phyloP scores from a whole-genome alignment of 208 protist species.

The Kentomonas sorsogonicus region DNA sequence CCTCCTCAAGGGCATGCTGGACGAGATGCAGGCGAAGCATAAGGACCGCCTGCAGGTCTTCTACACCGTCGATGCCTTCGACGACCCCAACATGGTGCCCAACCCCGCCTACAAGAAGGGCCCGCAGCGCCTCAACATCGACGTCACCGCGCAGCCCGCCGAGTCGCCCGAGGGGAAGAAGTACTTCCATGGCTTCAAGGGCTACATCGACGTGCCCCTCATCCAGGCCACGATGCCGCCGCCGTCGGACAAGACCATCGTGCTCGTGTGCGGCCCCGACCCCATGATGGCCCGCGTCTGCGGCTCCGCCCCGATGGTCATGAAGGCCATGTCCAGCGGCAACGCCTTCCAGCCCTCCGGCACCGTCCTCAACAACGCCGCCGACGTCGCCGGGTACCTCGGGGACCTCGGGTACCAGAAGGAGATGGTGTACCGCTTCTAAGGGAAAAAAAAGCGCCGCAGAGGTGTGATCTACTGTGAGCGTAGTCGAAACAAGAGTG shows the following conservation, averaged over 20 bases:
- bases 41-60: conserved; percentile 77
- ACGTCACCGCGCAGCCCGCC: conserved; percentile 29
- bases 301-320: conserved; percentile 44
- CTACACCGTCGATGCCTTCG: conserved; percentile 80
- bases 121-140: conserved; percentile 22
- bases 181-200: conserved; percentile 73
- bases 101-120: conserved; percentile 41
- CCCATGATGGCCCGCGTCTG: conserved; percentile 76
- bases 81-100: conserved; percentile 37
- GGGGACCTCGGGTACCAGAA: conserved; percentile 68
- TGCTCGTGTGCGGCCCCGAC: conserved; percentile 87
- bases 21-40: conserved; percentile 51
- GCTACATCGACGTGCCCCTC: conserved; percentile 69
- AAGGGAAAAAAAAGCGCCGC: conserved; percentile 8
- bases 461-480: too few relatives aligned
- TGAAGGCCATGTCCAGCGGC: conserved; percentile 70
- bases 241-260: conserved; percentile 56
- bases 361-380: conserved; percentile 68
- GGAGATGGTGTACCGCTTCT: conserved; percentile 86
- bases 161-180: conserved; percentile 36
- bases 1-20: conserved; percentile 85
- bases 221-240: conserved; percentile 73
- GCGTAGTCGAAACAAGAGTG: too few relatives aligned
- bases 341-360: conserved; percentile 71
- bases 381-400: conserved; percentile 69